Base-by-base conservation (phyloP, 2,329 filamentous ascomycete genomes). In the Leptographium lundbergii region DNA sequence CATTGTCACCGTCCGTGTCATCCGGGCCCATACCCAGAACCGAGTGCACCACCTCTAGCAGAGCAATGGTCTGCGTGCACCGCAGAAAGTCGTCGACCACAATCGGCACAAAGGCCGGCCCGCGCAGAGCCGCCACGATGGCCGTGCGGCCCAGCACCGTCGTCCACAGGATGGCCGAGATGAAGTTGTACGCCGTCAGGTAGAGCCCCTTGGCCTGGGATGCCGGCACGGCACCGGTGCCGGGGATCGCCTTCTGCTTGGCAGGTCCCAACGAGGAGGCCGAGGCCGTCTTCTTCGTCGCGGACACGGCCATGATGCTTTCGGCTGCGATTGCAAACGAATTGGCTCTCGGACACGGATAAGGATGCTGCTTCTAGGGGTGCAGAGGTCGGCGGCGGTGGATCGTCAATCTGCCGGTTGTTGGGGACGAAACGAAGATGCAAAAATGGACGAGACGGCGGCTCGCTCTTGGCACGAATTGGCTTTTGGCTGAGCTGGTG, bases 21-120 rank as follows among this genome's bases (percentile, higher is more conserved):
- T 47, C 45, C 34, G 27, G 17, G 36, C 45, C 69, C 77, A 60
- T 74, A 91, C 91, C 89, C 39, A 88, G 72, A 0, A 88, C 71
- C 55, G 89, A 87, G 74, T 97, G 92, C 62, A 91, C 67, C 54
- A 97, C 81, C 75, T 99, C 94, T 69, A 96, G 75, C 52, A 83
- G 73, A 0, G 94, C 94, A 58, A 89, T 72, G 3, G 88, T 94
- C 78, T 99, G 94, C 59, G 88, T 91, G 81, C 83, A 85, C 67
- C 87, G 85, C 54, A 84, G 83, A 70, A 85, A 91, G 57, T 81
- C 74, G 64, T 87, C 86, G 10, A 84, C 78, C 51, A 75, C 79
- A 6, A 76, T 69, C 67, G 84, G 87, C 54, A 88, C 84, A 57
- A 78, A 75, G 19, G 74, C 73, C 58, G 83, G 80, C 10, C 82